A percentile compares a stretch with the other conserved stretches of the same genome.
phyloP scores from a whole-genome alignment of 2,329 filamentous ascomycete genomes.

The Phialophora chinensis region DNA sequence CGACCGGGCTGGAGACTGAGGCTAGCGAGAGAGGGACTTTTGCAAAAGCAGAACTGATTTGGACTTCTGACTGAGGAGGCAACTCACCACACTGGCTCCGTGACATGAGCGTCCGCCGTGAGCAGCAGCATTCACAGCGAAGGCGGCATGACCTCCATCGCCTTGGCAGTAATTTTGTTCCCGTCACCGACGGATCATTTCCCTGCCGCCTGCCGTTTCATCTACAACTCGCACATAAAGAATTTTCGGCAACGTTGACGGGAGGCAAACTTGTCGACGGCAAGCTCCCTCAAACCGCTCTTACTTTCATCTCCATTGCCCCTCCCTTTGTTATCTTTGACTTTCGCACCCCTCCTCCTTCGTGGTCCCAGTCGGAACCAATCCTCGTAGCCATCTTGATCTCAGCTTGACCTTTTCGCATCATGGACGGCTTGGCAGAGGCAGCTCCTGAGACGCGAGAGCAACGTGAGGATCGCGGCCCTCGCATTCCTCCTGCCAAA shows the following conservation, averaged over 20 bases:
- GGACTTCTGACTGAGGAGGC: not conserved
- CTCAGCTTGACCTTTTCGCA: conserved; percentile 4
- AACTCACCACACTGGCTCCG: not conserved
- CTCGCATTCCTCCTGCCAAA: conserved; percentile 34
- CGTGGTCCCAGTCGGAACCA: not conserved
- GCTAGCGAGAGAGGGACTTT: not conserved
- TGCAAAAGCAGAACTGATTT: not conserved
- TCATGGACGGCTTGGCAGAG: conserved; percentile 26
- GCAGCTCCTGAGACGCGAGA: conserved; percentile 11
- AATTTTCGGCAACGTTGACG: not conserved
- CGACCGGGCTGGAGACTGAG: not conserved
- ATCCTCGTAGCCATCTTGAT: not conserved
- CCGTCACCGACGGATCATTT: not conserved
- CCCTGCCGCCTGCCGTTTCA: conserved; percentile 2
- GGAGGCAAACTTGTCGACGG: conserved; percentile 3
- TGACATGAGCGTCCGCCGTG: not conserved
- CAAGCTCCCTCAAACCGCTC: not conserved
- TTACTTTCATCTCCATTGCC: not conserved
- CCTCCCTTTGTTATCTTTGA: not conserved
- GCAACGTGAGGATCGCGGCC: conserved; percentile 32
- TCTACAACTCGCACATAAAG: not conserved
- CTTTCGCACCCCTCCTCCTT: not conserved
- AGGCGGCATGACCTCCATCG: not conserved
- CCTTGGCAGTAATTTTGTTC: not conserved
- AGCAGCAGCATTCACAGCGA: not conserved